phyloP scores from a whole-genome alignment of 2,329 filamentous ascomycete genomes.

The Cordyceps militaris region DNA sequence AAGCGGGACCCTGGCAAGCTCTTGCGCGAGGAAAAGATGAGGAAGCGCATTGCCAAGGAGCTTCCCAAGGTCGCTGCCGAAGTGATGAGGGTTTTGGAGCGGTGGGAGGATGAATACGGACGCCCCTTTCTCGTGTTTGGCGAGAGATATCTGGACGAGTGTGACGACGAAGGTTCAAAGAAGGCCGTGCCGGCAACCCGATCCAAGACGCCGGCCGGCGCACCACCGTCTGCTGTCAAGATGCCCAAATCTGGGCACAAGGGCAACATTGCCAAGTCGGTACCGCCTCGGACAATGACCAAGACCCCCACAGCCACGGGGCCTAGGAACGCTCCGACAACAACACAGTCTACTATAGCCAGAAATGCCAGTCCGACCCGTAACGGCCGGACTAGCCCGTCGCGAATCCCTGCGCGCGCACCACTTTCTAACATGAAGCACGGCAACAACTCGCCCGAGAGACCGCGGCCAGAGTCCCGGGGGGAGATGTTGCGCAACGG shows the following conservation, averaged over 20 bases:
- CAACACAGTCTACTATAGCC: constrained; percentile 17
- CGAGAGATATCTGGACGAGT: constrained; percentile 77
- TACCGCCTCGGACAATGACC: constrained; percentile 33
- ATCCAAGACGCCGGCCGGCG: constrained; percentile 68
- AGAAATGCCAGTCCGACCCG: constrained; percentile 12
- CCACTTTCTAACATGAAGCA: constrained; percentile 63
- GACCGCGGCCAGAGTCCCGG: constrained; percentile 40
- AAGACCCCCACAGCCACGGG: constrained; percentile 49
- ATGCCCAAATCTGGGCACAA: constrained; percentile 28
- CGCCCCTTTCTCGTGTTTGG: constrained; percentile 90
- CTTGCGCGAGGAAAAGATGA: constrained; percentile 94
- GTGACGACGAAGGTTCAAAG: constrained; percentile 58
- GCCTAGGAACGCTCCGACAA: constrained; percentile 23
- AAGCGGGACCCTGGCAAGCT: constrained; percentile 91
- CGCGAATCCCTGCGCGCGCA: constrained; percentile 60
- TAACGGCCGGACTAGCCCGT: constrained; percentile 27
- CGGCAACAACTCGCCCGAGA: constrained; percentile 76
- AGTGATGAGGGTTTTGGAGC: constrained; percentile 71
- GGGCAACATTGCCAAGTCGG: constrained; percentile 24
- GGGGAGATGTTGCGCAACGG: constrained; percentile 44
- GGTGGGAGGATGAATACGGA: constrained; percentile 91
- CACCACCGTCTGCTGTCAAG: constrained; percentile 41
- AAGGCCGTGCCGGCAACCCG: constrained; percentile 44
- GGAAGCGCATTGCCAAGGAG: constrained; percentile 94
- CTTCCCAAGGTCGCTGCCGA: constrained; percentile 84